Conservation (phyloP, 73 alveolate genomes). For the Tetrahymena malaccensis region DNA sequence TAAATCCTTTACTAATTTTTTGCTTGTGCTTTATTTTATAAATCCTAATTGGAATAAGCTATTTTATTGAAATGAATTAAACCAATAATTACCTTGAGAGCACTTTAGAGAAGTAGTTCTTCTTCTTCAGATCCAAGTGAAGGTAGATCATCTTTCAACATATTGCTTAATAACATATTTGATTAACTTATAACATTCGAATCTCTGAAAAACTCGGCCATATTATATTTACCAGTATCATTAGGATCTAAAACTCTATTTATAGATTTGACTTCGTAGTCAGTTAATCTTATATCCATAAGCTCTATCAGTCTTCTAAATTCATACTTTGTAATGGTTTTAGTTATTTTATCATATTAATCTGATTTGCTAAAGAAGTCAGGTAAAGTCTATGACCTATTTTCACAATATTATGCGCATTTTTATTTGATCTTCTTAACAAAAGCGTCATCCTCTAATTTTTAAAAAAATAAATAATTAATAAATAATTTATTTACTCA, state of each 20-base stretch:
- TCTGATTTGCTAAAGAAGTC: background rate
- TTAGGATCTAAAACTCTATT: background rate
- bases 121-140: background rate
- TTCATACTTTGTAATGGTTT: background rate
- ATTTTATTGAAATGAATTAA: too few relatives aligned
- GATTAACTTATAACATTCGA: background rate
- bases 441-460: background rate
- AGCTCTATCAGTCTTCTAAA: background rate
- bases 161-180: background rate
- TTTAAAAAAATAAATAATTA: background rate
- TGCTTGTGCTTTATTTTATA: too few relatives aligned
- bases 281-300: background rate
- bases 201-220: background rate
- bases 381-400: background rate
- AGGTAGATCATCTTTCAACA: background rate
- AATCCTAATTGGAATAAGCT: too few relatives aligned
- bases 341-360: background rate
- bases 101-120: background rate
- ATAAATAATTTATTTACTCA: too few relatives aligned
- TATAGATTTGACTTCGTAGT: background rate
- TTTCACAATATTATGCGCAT: background rate
- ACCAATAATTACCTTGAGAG: background rate
- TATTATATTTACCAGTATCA: background rate
- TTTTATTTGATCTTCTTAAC: background rate
- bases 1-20: too few relatives aligned